Conservation (phyloP, 2,329 filamentous ascomycete species). For the Graphilbum sp. region DNA sequence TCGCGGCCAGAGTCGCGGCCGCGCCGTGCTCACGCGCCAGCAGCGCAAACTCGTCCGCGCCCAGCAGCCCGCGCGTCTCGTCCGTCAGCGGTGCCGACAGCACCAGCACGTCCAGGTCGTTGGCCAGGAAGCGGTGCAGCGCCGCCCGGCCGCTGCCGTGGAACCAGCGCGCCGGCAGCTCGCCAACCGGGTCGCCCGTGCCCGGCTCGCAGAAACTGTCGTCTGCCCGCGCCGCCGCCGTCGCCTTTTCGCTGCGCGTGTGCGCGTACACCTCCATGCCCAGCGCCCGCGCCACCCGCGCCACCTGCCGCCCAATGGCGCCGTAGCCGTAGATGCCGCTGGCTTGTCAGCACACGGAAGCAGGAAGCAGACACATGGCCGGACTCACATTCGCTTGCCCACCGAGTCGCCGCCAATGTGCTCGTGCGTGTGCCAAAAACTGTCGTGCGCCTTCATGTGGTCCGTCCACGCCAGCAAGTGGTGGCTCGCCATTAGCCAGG, state of each 20-base stretch:
- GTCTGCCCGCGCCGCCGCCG: constrained; percentile 42
- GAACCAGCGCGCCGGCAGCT: constrained; percentile 24
- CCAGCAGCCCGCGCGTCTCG: constrained; percentile 23
- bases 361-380: not conserved
- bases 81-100: constrained; percentile 24
- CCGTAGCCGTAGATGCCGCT: constrained; percentile 27
- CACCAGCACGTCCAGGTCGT: constrained; percentile 25
- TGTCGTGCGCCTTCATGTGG: constrained; percentile 7
- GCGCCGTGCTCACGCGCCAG: constrained; percentile 8
- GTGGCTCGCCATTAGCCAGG: constrained; percentile 14
- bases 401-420: constrained; percentile 15
- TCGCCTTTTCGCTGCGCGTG: constrained; percentile 35
- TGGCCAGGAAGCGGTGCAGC: constrained; percentile 23
- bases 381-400: constrained; percentile 18
- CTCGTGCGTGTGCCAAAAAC: constrained; percentile 2
- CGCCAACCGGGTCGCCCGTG: constrained; percentile 30
- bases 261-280: constrained; percentile 55
- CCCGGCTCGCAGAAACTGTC: constrained; percentile 46
- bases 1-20: too few species aligned
- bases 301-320: constrained; percentile 26
- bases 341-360: too few species aligned
- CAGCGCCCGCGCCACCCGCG: constrained; percentile 34
- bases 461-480: constrained; percentile 3
- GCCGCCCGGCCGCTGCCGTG: constrained; percentile 17
- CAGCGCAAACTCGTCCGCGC: constrained; percentile 16